Conservation (phyloP, 2,329 filamentous ascomycete genomes). For the Fusarium oligoseptatum region DNA sequence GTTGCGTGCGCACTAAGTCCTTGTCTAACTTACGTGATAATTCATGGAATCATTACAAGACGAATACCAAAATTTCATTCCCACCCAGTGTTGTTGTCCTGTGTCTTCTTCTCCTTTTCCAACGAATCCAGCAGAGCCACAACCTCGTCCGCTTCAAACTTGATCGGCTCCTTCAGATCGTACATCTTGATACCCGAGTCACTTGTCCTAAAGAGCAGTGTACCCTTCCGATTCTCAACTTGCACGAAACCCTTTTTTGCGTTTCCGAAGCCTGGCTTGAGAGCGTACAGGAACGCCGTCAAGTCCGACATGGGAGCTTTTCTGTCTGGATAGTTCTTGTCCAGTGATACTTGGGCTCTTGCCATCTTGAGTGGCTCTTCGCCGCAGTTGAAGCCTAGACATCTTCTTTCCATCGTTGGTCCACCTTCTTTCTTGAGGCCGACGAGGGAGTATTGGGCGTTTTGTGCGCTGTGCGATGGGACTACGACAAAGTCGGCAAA, state of each 20-base stretch:
- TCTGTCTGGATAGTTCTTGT: conserved; percentile 31
- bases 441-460: conserved; percentile 35
- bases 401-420: conserved; percentile 30
- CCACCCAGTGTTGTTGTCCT: background rate
- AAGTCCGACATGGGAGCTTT: conserved; percentile 40
- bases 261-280: conserved; percentile 21
- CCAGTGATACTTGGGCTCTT: conserved; percentile 28
- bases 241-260: conserved; percentile 15
- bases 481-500: conserved; percentile 39
- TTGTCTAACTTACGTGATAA: background rate
- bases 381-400: conserved; percentile 44
- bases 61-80: background rate
- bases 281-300: conserved; percentile 31
- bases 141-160: conserved; percentile 16
- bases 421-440: conserved; percentile 32
- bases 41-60: background rate
- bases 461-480: conserved; percentile 43
- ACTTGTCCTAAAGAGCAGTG: conserved; percentile 32
- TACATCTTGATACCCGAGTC: conserved; percentile 37
- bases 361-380: conserved; percentile 39
- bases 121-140: background rate
- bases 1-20: background rate
- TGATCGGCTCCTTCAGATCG: conserved; percentile 17
- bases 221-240: conserved; percentile 21
- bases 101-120: background rate